Evolutionary conservation across 768 basidiomycete genomes (phyloP).

Genomic region (Boletus insuetus): DNA sequence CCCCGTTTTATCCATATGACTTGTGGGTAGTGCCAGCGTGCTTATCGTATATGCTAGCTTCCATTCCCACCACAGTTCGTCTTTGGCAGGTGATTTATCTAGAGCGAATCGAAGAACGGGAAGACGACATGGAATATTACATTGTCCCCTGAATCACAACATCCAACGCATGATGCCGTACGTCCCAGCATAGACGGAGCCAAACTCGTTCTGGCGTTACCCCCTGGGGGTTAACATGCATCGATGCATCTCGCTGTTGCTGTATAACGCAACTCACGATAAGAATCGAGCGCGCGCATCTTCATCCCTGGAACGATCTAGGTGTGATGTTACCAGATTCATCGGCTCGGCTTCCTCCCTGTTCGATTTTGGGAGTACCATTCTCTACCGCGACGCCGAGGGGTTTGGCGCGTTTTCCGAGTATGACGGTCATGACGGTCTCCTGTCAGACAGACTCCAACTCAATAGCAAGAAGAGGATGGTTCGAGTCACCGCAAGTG

Average conservation of each 20-base stretch:
- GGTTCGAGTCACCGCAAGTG: not conserved
- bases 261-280: not conserved
- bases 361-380: constrained; percentile 3
- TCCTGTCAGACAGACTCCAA: not conserved
- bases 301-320: constrained; percentile 4
- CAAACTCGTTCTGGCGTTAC: not conserved
- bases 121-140: not conserved
- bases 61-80: constrained; percentile 4
- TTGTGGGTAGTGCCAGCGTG: not conserved
- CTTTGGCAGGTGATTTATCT: constrained; percentile 10
- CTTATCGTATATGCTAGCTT: constrained; percentile 3
- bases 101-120: constrained; percentile 5
- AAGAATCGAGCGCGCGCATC: not conserved
- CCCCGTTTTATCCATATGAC: not conserved
- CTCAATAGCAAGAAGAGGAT: not conserved
- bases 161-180: not conserved
- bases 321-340: constrained; percentile 8
- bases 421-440: not conserved
- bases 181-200: not conserved
- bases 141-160: not conserved
- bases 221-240: not conserved
- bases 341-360: constrained; percentile 1
- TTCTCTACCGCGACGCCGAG: not conserved
- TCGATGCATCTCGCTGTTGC: not conserved
- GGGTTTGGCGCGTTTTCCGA: not conserved